Evolutionary conservation across 768 basidiomycete genomes (phyloP).

Genomic region (Paxillus involutus): DNA sequence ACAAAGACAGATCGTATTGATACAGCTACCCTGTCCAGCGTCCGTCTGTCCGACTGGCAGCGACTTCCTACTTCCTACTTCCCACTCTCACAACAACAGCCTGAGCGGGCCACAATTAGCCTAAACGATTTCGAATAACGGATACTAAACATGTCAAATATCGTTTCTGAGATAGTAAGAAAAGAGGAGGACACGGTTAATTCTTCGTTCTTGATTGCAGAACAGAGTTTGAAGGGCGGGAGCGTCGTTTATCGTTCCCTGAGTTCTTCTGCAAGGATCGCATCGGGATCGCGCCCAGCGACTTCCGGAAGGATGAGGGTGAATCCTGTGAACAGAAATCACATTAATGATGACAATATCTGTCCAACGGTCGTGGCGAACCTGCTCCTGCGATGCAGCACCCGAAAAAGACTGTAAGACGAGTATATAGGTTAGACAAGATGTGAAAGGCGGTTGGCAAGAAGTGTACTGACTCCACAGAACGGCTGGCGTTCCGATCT

Average conservation of each 20-base stretch:
- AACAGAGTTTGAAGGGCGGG: too few species aligned
- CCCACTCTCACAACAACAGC: too few species aligned
- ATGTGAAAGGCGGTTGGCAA: not conserved
- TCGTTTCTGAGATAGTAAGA: too few species aligned
- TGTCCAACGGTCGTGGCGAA: slow-evolving; percentile 16
- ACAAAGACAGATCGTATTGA: too few species aligned
- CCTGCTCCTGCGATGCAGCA: slow-evolving; percentile 60
- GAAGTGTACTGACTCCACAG: slow-evolving; percentile 63
- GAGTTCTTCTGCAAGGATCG: slow-evolving; percentile 41
- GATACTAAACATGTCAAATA: too few species aligned
- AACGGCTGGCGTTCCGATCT: slow-evolving; percentile 63
- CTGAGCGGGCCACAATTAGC: too few species aligned
- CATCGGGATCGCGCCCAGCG: slow-evolving; percentile 50
- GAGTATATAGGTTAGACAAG: not conserved
- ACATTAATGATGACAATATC: not conserved
- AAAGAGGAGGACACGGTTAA: too few species aligned
- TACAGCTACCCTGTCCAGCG: too few species aligned
- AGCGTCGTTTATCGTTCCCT: slow-evolving; percentile 7
- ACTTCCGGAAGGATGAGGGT: slow-evolving; percentile 54
- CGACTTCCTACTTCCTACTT: too few species aligned
- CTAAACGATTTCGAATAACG: too few species aligned
- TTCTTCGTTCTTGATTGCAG: too few species aligned
- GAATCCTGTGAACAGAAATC: slow-evolving; percentile 20
- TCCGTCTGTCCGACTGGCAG: too few species aligned
- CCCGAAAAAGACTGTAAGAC: slow-evolving; percentile 61